Evolutionary conservation across 2,329 filamentous ascomycete genomes (phyloP), one percentile per base, ranked within the genome.

Genomic region (Sporothrix luriei): DNA sequence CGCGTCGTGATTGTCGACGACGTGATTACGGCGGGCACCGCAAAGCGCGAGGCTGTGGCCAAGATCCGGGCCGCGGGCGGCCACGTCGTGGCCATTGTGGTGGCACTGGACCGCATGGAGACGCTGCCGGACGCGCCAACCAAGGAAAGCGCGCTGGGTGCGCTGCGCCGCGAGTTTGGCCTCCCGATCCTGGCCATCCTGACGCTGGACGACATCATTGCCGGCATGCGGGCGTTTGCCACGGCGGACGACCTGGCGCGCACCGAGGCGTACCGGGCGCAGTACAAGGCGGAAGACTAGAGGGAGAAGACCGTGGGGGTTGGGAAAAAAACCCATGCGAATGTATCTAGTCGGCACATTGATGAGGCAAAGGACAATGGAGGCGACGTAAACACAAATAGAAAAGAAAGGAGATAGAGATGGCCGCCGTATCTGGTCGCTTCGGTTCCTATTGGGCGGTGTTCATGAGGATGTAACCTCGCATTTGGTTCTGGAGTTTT

Each of bases 21-120:
- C 81, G 94, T 99, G 70, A 94, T 98, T 76, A 97, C 94, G 0
- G 94, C 93, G 0, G 95, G 95, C 38, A 98, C 94, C 1, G 95
- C 95, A 52, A 94, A 97, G 82, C 86, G 93, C 70, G 94, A 98
- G 79, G 93, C 94, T 16, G 93, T 98, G 71, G 88, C 88, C 68
- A 95, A 97, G 79, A 97, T 98, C 78, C 86, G 88, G 75, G 88
- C 88, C 75, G 91, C 97, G 78, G 95, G 94, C 2, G 95, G 94
- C 1, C 87, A 86, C 66, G 88, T 98, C 26, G 91, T 91, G 3
- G 94, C 93, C 40, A 94, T 98, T 70, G 87, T 97, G 24, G 91
- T 99, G 43, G 91, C 94, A 3, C 85, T 97, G 74, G 93, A 97
- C 80, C 87, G 94, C 71, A 90, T 90, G 84, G 92, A 96, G 85